Evolutionary conservation across 345 rosid species (phyloP), one percentile per base, ranked within the genome.

Genomic region (Carallia brachiata): DNA sequence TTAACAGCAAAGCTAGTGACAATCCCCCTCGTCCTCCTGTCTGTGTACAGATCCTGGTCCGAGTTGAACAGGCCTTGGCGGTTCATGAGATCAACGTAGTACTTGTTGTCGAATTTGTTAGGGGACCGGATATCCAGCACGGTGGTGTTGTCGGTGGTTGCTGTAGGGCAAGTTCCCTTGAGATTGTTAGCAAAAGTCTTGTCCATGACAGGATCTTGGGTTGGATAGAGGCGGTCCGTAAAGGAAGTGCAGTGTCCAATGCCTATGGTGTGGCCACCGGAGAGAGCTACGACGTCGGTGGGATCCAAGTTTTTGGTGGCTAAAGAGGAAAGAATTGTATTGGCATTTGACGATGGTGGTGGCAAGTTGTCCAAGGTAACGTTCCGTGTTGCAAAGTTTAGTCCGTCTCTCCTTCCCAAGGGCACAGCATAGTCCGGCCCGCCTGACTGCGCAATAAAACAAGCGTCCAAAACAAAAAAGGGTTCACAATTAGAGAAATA

Each of bases 261-360:
- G 1, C 97, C 97, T 17, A 91, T 85, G 62, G 97, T 93, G 83
- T 91, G 98, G 68, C 90, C 96, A 31, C 98, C 98, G 8, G 98
- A 91, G 53, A 93, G 92, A 55, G 97, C 96, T 0, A 93, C 98
- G 0, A 82, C 80, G 61, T 93, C 97, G 37, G 84, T 91, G 65
- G 87, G 69, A 71, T 88, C 81, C 0, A 93, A 74, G 47, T 77
- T 79, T 36, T 90, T 84, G 65, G 70, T 54, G 44, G 81, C 84
- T 7, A 91, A 76, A 15, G 80, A 69, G 62, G 72, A 2, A 40
- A 91, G 87, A 61, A 91, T 68, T 54, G 34, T 19, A 32, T 47
- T 64, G 23, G 91, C 77, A 75, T 83, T 82, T 5, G 63, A 15
- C 5, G 32, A 61, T 0, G 97, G 96, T 3, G 89, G 65, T 1